Evolutionary conservation across 495 filamentous ascomycete genomes (phyloP), one percentile per base, ranked within the genome.

Genomic region (Aspergillus baeticus): DNA sequence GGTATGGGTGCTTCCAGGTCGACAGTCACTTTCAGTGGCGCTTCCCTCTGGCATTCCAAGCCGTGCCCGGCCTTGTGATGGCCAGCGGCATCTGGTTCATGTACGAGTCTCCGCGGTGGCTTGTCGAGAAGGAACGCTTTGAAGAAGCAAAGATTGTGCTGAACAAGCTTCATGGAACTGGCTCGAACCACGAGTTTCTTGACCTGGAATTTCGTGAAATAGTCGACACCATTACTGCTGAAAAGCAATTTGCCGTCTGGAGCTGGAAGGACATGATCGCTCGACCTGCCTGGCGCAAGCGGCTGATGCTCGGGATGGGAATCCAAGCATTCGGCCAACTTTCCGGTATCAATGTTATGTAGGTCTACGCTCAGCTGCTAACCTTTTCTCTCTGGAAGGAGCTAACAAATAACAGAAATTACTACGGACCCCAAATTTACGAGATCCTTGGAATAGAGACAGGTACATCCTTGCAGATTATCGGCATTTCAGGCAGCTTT

Each of bases 21-120:
- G 69, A 64, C 0, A 71, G 72, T 23, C 65, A 69, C 13, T 79
- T 81, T 44, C 67, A 77, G 60, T 83, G 83, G 83, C 69, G 82
- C 33, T 76, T 84, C 34, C 82, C 81, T 0, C 74, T 86, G 18
- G 77, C 78, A 14, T 75, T 84, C 21, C 81, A 84, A 56, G 71
- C 71, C 31, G 62, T 77, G 1, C 82, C 81, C 6, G 72, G 77
- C 6, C 39, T 84, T 4, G 57, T 79, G n/a, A 68, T 86, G 20
- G 69, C 66, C 6, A 54, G 67, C 7, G 79, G 81, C 10, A 65
- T 81, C 26, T 76, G 73, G 59, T 81, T 81, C 58, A 71, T 84
- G 11, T 70, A 72, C 10, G 82, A 84, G 60, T 81, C 78, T 0
- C 82, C 82, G 11, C 67, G 83, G 43, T 86, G 81, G 81, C 68